Conservation (phyloP, 2,329 filamentous ascomycete genomes). For the Esteya vermicola region DNA sequence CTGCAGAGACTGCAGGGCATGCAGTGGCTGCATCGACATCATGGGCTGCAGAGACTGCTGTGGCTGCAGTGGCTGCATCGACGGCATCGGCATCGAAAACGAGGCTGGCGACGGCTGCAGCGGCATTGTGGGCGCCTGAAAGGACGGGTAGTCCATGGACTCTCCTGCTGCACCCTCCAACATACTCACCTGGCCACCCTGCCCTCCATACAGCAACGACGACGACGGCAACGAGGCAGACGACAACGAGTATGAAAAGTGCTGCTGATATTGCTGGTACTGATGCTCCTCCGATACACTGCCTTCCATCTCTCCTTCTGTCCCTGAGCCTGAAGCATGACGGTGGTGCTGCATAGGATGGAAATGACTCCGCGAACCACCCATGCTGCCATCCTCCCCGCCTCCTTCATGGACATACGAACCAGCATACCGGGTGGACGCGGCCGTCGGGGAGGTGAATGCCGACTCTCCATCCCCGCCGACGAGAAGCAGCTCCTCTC, state of each 20-base stretch:
- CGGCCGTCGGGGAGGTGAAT: not conserved
- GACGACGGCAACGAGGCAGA: not conserved
- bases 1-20: no score
- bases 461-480: not conserved
- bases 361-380: not conserved
- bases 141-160: no score
- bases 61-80: no score
- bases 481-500: not conserved
- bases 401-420: not conserved
- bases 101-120: no score
- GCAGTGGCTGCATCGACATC: no score
- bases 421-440: not conserved
- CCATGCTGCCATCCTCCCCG: not conserved
- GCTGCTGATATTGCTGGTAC: conserved; percentile 2
- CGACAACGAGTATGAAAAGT: conserved; percentile 1
- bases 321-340: not conserved
- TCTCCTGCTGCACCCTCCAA: no score
- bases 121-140: no score
- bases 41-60: no score
- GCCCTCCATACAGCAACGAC: no score
- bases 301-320: not conserved
- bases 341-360: not conserved
- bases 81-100: no score
- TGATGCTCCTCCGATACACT: conserved; percentile 1
- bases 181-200: no score